Evolutionary conservation across 192 early-diverging fungal genomes (phyloP).

Genomic region (Martensiomyces pterosporus): DNA sequence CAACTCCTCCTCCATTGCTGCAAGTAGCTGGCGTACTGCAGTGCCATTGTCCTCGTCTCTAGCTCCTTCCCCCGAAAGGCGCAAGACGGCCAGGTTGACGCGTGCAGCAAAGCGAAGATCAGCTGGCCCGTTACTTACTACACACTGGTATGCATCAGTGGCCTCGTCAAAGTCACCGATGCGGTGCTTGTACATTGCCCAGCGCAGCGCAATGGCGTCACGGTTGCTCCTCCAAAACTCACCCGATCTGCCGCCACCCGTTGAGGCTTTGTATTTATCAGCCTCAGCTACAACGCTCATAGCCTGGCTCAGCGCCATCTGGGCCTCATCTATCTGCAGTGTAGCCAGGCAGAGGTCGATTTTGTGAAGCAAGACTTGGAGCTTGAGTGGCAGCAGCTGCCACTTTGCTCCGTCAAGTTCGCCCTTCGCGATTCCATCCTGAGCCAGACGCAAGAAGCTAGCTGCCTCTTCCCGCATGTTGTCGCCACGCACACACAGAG

Average conservation of each 20-base stretch:
- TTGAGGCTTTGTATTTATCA: too few species aligned
- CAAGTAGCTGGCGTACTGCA: background rate
- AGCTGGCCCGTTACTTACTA: conserved; percentile 2
- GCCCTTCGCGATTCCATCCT: conserved; percentile 35
- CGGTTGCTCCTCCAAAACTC: conserved; percentile 23
- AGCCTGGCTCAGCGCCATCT: conserved; percentile 19
- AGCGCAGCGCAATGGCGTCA: conserved; percentile 28
- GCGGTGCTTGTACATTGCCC: conserved; percentile 47
- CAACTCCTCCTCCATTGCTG: conserved; percentile 1
- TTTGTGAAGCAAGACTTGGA: conserved; percentile 21
- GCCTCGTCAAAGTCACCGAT: conserved; percentile 30
- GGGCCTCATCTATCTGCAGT: conserved; percentile 22
- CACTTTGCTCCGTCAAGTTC: conserved; percentile 15
- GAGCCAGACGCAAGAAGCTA: conserved; percentile 28
- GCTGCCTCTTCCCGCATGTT: conserved; percentile 17
- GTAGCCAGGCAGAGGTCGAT: conserved; percentile 18
- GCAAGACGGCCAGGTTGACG: conserved; percentile 17
- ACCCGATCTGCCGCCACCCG: background rate
- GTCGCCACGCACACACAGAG: conserved; percentile 12
- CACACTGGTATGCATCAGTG: conserved; percentile 27
- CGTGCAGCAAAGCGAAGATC: conserved; percentile 24
- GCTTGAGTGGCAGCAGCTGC: conserved; percentile 21
- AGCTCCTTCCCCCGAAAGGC: conserved; percentile 3
- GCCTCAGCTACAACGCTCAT: conserved; percentile 8
- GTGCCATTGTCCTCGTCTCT: background rate